Evolutionary conservation across 345 rosid genomes (phyloP).

Genomic region (Tarenaya hassleriana): DNA sequence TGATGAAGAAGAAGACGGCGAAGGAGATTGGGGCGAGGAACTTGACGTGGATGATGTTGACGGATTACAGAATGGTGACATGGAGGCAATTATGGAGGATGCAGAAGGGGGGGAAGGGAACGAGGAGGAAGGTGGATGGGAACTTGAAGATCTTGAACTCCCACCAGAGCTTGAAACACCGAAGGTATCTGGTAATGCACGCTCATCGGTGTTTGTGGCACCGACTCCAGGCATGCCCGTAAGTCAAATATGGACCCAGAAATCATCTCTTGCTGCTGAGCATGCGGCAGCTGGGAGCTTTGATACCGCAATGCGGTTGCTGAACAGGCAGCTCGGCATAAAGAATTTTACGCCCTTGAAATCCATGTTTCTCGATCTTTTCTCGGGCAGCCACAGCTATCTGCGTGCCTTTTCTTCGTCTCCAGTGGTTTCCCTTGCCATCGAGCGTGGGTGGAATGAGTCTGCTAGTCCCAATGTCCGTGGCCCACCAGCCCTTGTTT

Average conservation of each 20-base stretch:
- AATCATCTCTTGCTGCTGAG: constrained; percentile 80
- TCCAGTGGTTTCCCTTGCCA: constrained; percentile 71
- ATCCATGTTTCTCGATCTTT: constrained; percentile 67
- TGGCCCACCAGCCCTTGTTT: constrained; percentile 76
- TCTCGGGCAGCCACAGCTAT: constrained; percentile 63
- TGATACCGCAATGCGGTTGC: constrained; percentile 87
- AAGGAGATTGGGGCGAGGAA: constrained; percentile 83
- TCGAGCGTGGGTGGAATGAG: constrained; percentile 81
- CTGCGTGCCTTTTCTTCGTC: constrained; percentile 67
- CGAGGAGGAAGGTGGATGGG: constrained; percentile 88
- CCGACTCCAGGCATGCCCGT: constrained; percentile 88
- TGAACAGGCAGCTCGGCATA: constrained; percentile 85
- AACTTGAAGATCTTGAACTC: constrained; percentile 80
- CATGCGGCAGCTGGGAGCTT: constrained; percentile 90
- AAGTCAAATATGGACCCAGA: constrained; percentile 79
- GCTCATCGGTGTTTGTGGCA: constrained; percentile 62
- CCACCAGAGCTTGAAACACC: constrained; percentile 88
- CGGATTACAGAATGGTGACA: constrained; percentile 57
- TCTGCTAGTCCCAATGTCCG: constrained; percentile 77
- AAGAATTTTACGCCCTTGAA: constrained; percentile 65
- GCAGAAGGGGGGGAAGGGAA: constrained; percentile 46
- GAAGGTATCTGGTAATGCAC: constrained; percentile 43
- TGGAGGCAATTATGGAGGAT: constrained; percentile 48
- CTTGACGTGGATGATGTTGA: constrained; percentile 58
- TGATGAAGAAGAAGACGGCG: constrained; percentile 67